Evolutionary conservation across 2,329 filamentous ascomycete genomes (phyloP), one percentile per base, ranked within the genome.

Genomic region (Alternaria gansuensis): DNA sequence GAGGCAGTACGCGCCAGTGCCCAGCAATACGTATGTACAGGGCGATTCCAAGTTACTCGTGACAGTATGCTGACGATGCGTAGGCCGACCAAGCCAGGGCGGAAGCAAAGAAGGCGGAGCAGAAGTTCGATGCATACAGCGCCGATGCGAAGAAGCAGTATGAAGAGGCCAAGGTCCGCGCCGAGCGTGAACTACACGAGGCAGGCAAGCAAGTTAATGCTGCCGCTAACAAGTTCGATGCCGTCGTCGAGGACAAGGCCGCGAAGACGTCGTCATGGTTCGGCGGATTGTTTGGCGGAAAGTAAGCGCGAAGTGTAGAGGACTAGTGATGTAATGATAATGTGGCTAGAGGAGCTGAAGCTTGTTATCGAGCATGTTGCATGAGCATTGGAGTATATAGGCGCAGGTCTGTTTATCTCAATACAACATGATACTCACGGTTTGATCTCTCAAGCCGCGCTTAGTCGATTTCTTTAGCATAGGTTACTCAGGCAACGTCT

Each of bases 201-300:
- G 87, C 83, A 2, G 79, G 80, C 61, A 79, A 76, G 59, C 79
- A 84, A 55, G 63, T 86, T 65, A 82, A 84, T 67, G 74, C 74
- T 44, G 81, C 82, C 9, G 80, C 95, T 51, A 90, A 97, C 79
- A 87, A 90, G 77, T 89, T 93, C 71, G 93, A 97, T 80, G 86
- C 87, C 71, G 93, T 88, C 66, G 89, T 97, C 51, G 90, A 93
- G 82, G 83, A 91, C 66, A 88, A 88, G 66, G 87, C 92, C 4
- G 80, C 88, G 51, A 90, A 97, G 82, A 90, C 92, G 43, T 97
- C 97, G 87, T 87, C 88, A 71, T 90, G 90, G 64, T 79, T 96
- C 70, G 91, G 90, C 40, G 86, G 90, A 76, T 97, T 93, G 93
- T 96, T 97, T 73, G 89, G 92, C 73, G 89, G 92, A 75, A 65